Percentiles rank a stretch among this genome's conserved stretches.
phyloP scores from a whole-genome alignment of 768 basidiomycete species.

The Lactarius hatsudake region DNA sequence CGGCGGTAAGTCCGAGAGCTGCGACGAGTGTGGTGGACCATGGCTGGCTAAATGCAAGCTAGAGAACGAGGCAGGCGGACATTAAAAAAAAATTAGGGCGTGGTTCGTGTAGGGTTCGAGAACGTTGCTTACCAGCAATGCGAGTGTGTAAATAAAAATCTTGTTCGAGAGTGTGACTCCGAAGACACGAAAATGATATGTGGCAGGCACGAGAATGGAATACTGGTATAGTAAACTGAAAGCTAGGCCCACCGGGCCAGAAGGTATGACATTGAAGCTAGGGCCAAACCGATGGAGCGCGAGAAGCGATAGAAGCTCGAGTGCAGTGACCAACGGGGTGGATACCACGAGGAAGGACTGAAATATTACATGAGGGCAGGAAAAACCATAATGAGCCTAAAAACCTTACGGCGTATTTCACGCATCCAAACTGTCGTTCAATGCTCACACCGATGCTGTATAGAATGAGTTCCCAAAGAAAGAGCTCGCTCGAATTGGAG shows the following conservation, averaged over 20 bases:
- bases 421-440: conserved; percentile 82
- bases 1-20: conserved; percentile 61
- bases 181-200: conserved; percentile 75
- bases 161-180: conserved; percentile 76
- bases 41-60: conserved; percentile 69
- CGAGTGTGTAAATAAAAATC: conserved; percentile 66
- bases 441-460: conserved; percentile 69
- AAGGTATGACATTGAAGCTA: conserved; percentile 62
- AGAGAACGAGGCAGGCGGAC: background rate
- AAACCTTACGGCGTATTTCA: conserved; percentile 77
- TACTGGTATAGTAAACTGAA: conserved; percentile 86
- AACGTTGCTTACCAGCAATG: conserved; percentile 54
- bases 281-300: conserved; percentile 58
- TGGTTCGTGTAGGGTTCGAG: background rate
- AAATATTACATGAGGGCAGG: conserved; percentile 21
- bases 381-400: conserved; percentile 9
- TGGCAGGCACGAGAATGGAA: conserved; percentile 68
- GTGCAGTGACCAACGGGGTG: conserved; percentile 57
- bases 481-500: conserved; percentile 81
- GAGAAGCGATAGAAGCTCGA: conserved; percentile 66
- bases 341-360: conserved; percentile 81
- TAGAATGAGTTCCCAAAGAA: conserved; percentile 70
- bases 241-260: conserved; percentile 72
- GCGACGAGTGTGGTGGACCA: conserved; percentile 66
- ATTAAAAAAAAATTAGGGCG: background rate